A percentile compares a stretch with the other conserved stretches of the same genome.
phyloP scores from a whole-genome alignment of 2,329 filamentous ascomycete species.

The Xylaria sp. region DNA sequence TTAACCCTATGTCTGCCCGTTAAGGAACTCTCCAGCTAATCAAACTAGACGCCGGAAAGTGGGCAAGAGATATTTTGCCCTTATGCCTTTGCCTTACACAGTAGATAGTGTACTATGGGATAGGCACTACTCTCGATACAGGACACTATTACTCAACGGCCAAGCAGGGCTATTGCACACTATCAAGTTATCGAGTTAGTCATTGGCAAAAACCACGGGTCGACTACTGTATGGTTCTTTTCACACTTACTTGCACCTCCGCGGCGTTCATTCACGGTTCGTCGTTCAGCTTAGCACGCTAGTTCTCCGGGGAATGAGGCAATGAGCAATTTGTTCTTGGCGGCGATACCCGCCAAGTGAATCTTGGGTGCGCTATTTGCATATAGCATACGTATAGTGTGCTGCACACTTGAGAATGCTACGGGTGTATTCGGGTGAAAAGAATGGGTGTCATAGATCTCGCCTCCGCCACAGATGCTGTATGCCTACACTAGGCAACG shows the following conservation, averaged over 20 bases:
- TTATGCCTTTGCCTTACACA: background rate
- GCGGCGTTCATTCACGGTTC: background rate
- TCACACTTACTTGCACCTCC: background rate
- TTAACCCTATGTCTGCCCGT: background rate
- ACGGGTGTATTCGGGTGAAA: conserved; percentile 21
- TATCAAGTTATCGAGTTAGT: conserved; percentile 11
- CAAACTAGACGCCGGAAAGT: conserved; percentile 24
- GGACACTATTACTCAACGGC: background rate
- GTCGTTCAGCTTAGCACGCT: background rate
- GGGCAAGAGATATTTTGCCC: conserved; percentile 17
- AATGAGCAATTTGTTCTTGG: conserved; percentile 2
- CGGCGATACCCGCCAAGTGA: conserved; percentile 15
- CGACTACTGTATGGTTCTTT: conserved; percentile 28
- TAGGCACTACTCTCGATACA: conserved; percentile 2
- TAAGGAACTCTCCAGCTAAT: conserved; percentile 17
- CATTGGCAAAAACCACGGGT: conserved; percentile 9
- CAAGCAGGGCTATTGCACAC: background rate
- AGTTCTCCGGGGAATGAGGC: background rate
- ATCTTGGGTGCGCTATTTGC: conserved; percentile 22
- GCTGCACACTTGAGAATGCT: conserved; percentile 3
- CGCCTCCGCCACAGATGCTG: conserved; percentile 15
- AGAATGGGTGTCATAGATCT: conserved; percentile 8
- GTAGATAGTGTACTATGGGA: background rate
- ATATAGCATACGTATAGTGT: conserved; percentile 4
- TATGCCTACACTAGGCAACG: conserved; percentile 8